A percentile compares a stretch with the other conserved stretches of the same genome.
Evolutionary conservation across 192 early-diverging fungal genomes (phyloP).

Genomic region (Umbelopsis isabellina): DNA sequence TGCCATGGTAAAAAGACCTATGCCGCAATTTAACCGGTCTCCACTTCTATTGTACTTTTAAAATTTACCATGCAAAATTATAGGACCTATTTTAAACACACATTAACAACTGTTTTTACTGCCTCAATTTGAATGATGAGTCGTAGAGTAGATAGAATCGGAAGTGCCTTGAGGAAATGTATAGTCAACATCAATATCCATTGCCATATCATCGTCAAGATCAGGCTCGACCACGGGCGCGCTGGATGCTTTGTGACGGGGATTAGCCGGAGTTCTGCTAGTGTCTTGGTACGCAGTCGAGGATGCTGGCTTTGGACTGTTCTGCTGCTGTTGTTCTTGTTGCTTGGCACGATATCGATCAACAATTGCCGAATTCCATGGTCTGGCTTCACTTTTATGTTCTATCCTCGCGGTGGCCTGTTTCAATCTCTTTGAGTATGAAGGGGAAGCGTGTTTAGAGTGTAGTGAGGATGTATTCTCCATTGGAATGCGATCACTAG

Average conservation of each 20-base stretch:
- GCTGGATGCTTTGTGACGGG: neutral
- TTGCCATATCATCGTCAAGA: neutral
- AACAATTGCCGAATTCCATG: neutral
- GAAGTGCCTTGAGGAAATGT: neutral
- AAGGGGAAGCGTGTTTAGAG: neutral
- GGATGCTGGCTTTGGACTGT: neutral
- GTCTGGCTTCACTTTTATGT: neutral
- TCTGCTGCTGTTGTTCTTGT: neutral
- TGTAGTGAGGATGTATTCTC: neutral
- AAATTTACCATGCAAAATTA: too few relatives aligned
- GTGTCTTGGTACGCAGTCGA: neutral
- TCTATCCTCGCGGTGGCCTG: neutral
- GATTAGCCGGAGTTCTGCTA: neutral
- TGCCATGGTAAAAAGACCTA: too few relatives aligned
- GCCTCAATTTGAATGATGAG: too few relatives aligned
- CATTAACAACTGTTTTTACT: too few relatives aligned
- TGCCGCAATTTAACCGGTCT: too few relatives aligned
- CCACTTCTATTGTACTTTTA: too few relatives aligned
- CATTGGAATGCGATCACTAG: neutral
- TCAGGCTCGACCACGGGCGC: neutral
- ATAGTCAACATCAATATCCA: slow-evolving; percentile 12
- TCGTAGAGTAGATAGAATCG: too few relatives aligned
- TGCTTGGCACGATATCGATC: neutral
- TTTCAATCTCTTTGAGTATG: neutral
- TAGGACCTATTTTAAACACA: too few relatives aligned